Conservation (phyloP, 2,329 filamentous ascomycete species). For the Zasmidium angulare region DNA sequence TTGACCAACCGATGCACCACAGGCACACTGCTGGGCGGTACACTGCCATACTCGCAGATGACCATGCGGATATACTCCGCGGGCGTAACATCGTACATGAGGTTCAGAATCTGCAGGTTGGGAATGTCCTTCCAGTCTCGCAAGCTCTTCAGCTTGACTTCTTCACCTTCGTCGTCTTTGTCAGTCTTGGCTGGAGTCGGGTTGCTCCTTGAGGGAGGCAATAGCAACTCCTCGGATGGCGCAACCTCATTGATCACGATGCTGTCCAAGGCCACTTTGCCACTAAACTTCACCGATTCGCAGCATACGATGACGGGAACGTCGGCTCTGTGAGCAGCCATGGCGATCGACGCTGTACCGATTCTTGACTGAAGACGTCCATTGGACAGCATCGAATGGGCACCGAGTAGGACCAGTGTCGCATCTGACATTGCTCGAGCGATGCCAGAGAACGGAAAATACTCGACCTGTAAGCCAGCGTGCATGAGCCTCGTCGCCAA, state of each 20-base stretch:
- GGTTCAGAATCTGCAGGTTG: conserved; percentile 64
- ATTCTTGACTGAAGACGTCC: conserved; percentile 84
- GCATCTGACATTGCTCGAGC: conserved; percentile 70
- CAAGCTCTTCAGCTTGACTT: conserved; percentile 36
- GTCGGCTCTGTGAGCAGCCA: conserved; percentile 72
- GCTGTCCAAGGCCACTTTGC: conserved; percentile 84
- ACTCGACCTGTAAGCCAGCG: conserved; percentile 73
- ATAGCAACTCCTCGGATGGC: conserved; percentile 65
- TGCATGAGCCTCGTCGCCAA: conserved; percentile 70
- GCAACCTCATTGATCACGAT: conserved; percentile 93
- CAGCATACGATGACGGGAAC: conserved; percentile 86
- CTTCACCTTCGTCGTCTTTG: conserved; percentile 28
- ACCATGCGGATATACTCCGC: conserved; percentile 85
- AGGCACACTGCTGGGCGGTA: conserved; percentile 83
- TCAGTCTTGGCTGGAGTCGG: conserved; percentile 16
- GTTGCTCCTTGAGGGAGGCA: conserved; percentile 12
- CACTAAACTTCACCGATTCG: conserved; percentile 93
- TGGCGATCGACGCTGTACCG: conserved; percentile 83
- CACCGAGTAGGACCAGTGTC: conserved; percentile 77
- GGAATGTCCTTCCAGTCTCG: conserved; percentile 58
- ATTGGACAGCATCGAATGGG: conserved; percentile 94
- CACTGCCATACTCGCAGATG: conserved; percentile 84
- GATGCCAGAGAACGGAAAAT: conserved; percentile 76
- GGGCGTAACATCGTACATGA: conserved; percentile 90
- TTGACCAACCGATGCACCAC: conserved; percentile 59